phyloP scores from a whole-genome alignment of 2,329 filamentous ascomycete genomes.

The Exophiala viscosa region DNA sequence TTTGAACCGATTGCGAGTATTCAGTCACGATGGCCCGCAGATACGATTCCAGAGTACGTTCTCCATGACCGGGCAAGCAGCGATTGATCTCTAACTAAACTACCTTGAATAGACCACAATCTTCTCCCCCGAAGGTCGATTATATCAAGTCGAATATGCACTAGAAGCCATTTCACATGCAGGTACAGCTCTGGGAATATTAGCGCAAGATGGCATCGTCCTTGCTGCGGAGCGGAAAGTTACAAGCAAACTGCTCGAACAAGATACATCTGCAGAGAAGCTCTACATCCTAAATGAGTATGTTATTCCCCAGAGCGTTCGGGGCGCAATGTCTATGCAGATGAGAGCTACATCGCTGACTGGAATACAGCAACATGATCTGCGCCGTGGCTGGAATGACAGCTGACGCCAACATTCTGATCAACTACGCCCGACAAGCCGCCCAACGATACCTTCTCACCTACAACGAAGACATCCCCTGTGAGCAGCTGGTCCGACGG shows the following conservation, averaged over 20 bases:
- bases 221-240: conserved; percentile 97
- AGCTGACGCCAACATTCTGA: conserved; percentile 98
- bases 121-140: conserved; percentile 96
- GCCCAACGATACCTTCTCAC: conserved; percentile 97
- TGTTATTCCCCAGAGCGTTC: conserved; percentile 33
- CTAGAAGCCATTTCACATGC: conserved; percentile 98
- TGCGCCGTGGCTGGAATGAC: conserved; percentile 99
- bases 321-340: neutral
- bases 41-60: conserved; percentile 89
- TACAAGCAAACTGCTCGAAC: conserved; percentile 97
- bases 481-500: conserved; percentile 94
- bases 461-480: conserved; percentile 99
- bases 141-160: conserved; percentile 99
- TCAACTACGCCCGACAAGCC: conserved; percentile 97
- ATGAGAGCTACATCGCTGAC: neutral
- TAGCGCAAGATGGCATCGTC: conserved; percentile 97
- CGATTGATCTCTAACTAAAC: conserved; percentile 29
- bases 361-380: conserved; percentile 84
- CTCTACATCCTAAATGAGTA: conserved; percentile 99
- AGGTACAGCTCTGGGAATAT: conserved; percentile 91
- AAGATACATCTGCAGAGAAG: conserved; percentile 99
- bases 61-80: conserved; percentile 7
- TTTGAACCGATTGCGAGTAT: too few relatives aligned
- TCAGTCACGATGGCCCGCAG: conserved; percentile 75
- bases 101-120: conserved; percentile 74